Evolutionary conservation across 768 basidiomycete genomes (phyloP), one percentile per base, ranked within the genome.

Genomic region (Pluteus cervinus): DNA sequence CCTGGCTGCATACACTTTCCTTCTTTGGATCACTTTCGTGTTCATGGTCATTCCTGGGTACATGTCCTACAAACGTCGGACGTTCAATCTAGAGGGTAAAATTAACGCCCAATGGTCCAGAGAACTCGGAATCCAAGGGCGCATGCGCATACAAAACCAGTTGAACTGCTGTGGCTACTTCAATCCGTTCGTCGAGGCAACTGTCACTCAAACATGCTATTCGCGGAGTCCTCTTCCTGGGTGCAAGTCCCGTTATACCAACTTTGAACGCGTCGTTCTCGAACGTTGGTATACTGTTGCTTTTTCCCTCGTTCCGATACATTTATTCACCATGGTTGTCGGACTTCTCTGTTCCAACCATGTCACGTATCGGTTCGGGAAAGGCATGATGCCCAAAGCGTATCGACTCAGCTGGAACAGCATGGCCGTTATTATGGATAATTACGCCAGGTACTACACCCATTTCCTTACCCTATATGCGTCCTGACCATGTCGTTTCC

Each of bases 331-430:
- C 54, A 86, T 86, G 50, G 42, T 84, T 43, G 63, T 67, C 1
- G 77, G 68, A 10, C 58, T 89, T 38, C 57, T 89, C 34, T 89
- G 82, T 55, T 79, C 79, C 16, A 88, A 86, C 58, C 86, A 89
- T 47, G 78, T 90, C 54, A 89, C 86, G 15, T 88, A 87, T 55
- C 71, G 86, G 36, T 89, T 89, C 56, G 86, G 86, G 7, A 89
- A 88, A 65, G 86, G 87, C 42, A 79, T 88, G 77, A 86, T 82
- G 71, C 86, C 86, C 40, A 84, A 86, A 66, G 76, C 81, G 10
- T 89, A 90, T 57, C 68, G 85, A 24, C 66, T 89, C 30, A 79
- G 78, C 60, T 62, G 75, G 68, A 72, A 69, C 41, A 79, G 74
- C 42, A 84, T 88, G 80, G 82, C 81, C 3, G 70, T 84, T 36